Evolutionary conservation across 306 rosid genomes (phyloP).

Genomic region (Vicia villosa): DNA sequence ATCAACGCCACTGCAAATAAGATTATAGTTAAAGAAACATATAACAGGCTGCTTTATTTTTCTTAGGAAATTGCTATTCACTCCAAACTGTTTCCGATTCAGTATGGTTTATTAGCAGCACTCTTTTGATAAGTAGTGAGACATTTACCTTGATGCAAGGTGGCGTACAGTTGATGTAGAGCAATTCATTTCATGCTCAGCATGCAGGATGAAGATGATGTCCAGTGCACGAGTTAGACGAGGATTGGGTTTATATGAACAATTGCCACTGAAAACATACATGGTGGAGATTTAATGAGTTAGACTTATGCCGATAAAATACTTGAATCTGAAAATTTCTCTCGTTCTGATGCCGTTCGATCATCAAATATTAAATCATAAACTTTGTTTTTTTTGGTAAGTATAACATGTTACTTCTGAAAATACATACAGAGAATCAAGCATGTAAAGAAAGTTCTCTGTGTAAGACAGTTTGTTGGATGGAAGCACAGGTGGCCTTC

Average conservation of each 20-base stretch:
- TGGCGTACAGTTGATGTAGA: conserved; percentile 89
- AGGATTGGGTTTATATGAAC: conserved; percentile 80
- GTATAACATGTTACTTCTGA: background rate
- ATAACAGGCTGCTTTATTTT: conserved; percentile 17
- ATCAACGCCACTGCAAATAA: conserved; percentile 75
- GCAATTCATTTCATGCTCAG: conserved; percentile 97
- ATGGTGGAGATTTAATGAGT: conserved; percentile 5
- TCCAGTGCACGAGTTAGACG: conserved; percentile 80
- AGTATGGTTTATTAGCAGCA: conserved; percentile 14
- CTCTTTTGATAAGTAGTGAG: background rate
- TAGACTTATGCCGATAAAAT: background rate
- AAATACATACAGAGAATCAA: conserved; percentile 75
- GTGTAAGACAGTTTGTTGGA: conserved; percentile 78
- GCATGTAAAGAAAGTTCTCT: conserved; percentile 90
- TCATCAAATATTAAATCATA: conserved; percentile 13
- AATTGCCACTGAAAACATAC: conserved; percentile 61
- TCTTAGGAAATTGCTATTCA: background rate
- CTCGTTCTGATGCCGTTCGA: background rate
- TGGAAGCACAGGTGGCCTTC: conserved; percentile 92
- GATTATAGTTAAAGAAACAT: conserved; percentile 19
- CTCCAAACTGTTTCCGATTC: too few species aligned
- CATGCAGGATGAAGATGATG: conserved; percentile 82
- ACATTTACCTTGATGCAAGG: conserved; percentile 78
- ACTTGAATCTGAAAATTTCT: background rate
- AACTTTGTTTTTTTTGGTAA: background rate